Base-by-base conservation (phyloP, 116 monocot species). In the Trichopus zeylanicus region DNA sequence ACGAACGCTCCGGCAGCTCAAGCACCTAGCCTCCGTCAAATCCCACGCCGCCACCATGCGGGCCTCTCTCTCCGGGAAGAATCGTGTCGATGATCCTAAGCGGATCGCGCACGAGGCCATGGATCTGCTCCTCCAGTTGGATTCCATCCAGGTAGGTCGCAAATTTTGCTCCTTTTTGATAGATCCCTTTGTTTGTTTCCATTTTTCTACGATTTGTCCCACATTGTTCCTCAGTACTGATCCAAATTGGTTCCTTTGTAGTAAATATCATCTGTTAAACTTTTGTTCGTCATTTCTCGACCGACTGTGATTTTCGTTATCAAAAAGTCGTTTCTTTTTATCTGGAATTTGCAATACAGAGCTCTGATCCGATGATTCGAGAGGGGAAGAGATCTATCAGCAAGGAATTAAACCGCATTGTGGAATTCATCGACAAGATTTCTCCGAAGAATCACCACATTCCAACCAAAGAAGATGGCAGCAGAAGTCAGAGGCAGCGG, bases 121-220 rank as follows among this genome's bases (percentile, higher is more conserved):
- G 74, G 85, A 76, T 73, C 75, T 93, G 13, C 82, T 93, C 48
- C 73, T 70, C 53, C 77, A 73, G 56, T 66, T 93, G 11, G 82
- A 89, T 23, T 70, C 74, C 65, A 81, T 93, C 61, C 77, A 82
- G 93, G 89, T 93, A 28, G 8, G 9, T 30, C 18, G 2, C 22
- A 54, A 32, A 20, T 39, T 3, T 37, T 9, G 1, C 30, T 46
- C 8, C 28, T 55, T 56, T 55, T 55, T 38, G 7, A 6, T 62
- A 53, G 28, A 24, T 31, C 55, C 6, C 27, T 70, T 56, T 22
- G n/a, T n/a, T n/a, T n/a, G n/a, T n/a, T n/a, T n/a, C n/a, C n/a
- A n/a, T n/a, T n/a, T n/a, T n/a, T n/a, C n/a, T n/a, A n/a, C n/a
- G n/a, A n/a, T n/a, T n/a, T n/a, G n/a, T n/a, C n/a, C n/a, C n/a